Conservation (phyloP, 164 flowering plant species). For the Umbilicus rupestris region DNA sequence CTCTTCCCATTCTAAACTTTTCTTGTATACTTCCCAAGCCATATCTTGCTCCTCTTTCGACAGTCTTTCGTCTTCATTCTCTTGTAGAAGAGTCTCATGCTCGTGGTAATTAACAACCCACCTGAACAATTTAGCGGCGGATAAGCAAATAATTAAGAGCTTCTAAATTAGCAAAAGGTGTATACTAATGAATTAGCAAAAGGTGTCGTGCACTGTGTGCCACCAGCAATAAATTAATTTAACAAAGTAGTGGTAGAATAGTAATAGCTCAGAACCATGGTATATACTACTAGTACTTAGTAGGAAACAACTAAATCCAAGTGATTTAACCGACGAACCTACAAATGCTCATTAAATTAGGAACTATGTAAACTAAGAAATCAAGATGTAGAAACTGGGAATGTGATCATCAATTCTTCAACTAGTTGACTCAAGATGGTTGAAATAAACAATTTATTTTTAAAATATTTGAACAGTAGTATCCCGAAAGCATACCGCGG, state of each 20-base stretch:
- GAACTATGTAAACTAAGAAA: no score
- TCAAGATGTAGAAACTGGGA: no score
- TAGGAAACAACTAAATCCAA: no score
- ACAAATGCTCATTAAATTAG: no score
- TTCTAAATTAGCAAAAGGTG: neutral
- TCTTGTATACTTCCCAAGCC: conserved; percentile 88
- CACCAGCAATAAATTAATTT: no score
- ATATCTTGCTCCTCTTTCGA: conserved; percentile 94
- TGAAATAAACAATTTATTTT: neutral
- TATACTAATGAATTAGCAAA: no score
- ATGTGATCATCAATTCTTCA: no score
- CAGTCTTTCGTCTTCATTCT: conserved; percentile 93
- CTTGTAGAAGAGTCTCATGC: conserved; percentile 92
- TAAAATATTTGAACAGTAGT: neutral
- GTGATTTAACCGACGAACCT: no score
- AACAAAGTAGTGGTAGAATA: no score
- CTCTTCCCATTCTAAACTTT: conserved; percentile 73
- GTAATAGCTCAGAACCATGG: no score
- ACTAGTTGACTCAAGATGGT: neutral
- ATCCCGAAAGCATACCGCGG: conserved; percentile 41
- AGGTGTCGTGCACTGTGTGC: no score
- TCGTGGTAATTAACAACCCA: conserved; percentile 95
- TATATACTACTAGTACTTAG: no score
- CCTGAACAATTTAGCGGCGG: conserved; percentile 24
- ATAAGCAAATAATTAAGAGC: neutral